These are phyloP conservation scores for Arthrobotrys megalospora DNA, from an alignment of 2,329 filamentous ascomycete genomes.

Conservation along the genomic window DNA sequence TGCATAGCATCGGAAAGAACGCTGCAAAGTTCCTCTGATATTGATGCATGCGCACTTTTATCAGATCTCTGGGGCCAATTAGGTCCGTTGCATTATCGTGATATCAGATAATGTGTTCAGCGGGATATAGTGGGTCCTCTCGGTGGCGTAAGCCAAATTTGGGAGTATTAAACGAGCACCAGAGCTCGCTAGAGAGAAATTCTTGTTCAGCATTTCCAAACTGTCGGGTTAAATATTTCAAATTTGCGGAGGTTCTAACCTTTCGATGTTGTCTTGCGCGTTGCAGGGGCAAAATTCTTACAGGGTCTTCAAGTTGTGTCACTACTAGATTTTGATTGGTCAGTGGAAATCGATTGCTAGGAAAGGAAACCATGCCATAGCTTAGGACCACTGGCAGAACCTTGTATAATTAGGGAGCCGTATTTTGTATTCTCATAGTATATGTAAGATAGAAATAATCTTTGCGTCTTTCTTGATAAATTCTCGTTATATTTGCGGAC, in stretches of 20 bases:
- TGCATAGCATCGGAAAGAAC: too few species aligned
- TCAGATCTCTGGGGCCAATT: too few species aligned
- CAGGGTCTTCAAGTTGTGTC: neutral
- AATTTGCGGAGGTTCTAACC: too few species aligned
- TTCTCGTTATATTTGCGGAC: too few species aligned
- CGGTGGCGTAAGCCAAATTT: neutral
- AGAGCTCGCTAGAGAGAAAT: neutral
- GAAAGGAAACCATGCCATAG: too few species aligned
- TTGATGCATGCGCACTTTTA: neutral
- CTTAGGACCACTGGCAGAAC: too few species aligned
- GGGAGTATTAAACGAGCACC: neutral
- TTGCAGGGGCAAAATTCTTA: neutral
- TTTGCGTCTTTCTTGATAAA: too few species aligned
- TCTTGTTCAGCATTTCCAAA: neutral
- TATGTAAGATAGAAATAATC: neutral
- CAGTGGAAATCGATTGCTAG: too few species aligned
- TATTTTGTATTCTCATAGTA: neutral
- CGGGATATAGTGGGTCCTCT: neutral
- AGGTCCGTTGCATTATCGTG: neutral
- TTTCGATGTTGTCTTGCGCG: neutral
- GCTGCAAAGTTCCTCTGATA: too few species aligned
- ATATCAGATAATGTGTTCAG: constrained; percentile 20
- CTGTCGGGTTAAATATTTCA: neutral
- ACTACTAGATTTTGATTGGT: constrained; percentile 9
- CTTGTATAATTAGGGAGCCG: too few species aligned